These are phyloP conservation scores for Cercospora nicotianae DNA, from an alignment of 2,329 filamentous ascomycete genomes.

Conservation along the genomic window DNA sequence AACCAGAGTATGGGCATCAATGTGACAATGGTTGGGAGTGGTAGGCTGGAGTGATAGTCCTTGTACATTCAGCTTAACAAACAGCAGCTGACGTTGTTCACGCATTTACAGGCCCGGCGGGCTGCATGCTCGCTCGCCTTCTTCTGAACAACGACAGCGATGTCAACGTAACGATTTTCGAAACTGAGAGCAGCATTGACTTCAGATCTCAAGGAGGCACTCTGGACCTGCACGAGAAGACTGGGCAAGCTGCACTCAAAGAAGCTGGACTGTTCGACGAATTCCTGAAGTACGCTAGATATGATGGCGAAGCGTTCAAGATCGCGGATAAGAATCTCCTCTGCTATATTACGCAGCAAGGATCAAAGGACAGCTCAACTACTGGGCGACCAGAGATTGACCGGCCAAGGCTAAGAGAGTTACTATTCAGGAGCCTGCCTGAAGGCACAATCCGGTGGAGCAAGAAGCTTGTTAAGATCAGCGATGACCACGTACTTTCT, in stretches of 20 bases:
- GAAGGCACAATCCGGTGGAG: constrained; percentile 41
- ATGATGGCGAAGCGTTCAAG: constrained; percentile 43
- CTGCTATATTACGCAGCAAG: constrained; percentile 32
- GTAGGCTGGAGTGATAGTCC: not conserved
- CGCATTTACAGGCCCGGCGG: constrained; percentile 31
- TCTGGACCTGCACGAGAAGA: constrained; percentile 36
- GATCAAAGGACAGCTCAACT: constrained; percentile 36
- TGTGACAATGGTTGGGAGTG: constrained; percentile 35
- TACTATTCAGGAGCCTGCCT: constrained; percentile 36
- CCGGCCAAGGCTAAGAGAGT: constrained; percentile 36
- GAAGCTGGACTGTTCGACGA: constrained; percentile 33
- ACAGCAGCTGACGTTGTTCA: not conserved
- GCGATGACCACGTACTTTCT: constrained; percentile 27
- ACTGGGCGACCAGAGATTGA: constrained; percentile 41
- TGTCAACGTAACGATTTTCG: constrained; percentile 33
- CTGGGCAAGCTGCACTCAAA: constrained; percentile 33
- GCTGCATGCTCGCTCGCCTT: constrained; percentile 33
- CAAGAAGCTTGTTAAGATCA: constrained; percentile 32
- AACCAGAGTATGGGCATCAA: constrained; percentile 6
- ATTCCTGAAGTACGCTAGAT: constrained; percentile 29
- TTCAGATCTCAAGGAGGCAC: constrained; percentile 33
- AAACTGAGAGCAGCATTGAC: constrained; percentile 31
- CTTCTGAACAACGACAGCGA: constrained; percentile 28
- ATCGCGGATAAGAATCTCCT: constrained; percentile 44
- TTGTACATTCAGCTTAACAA: too few species aligned